These are phyloP conservation scores for Suillus tomentosus DNA, from an alignment of 768 basidiomycete genomes.

Conservation along the genomic window DNA sequence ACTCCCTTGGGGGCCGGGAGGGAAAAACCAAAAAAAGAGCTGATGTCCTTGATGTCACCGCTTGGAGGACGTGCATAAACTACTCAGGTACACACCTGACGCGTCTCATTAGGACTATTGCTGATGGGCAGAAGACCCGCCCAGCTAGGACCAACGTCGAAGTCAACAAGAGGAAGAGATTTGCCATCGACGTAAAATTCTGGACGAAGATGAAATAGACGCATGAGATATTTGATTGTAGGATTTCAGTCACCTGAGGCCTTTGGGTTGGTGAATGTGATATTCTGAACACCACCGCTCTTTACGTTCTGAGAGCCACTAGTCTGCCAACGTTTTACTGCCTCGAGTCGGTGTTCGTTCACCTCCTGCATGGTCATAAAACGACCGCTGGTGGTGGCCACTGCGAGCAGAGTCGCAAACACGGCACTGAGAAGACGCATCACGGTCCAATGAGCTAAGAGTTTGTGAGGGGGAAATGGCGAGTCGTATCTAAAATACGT, in stretches of 20 bases:
- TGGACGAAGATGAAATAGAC: slow-evolving; percentile 26
- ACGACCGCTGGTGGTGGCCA: neutral
- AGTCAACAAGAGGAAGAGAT: slow-evolving; percentile 65
- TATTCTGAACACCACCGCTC: slow-evolving; percentile 22
- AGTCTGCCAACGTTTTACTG: slow-evolving; percentile 33
- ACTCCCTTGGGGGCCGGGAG: slow-evolving; percentile 69
- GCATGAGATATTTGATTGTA: neutral
- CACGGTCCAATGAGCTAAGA: neutral
- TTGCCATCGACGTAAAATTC: slow-evolving; percentile 76
- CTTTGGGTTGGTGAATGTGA: neutral
- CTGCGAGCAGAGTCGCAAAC: neutral
- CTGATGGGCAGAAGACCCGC: slow-evolving; percentile 77
- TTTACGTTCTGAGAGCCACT: slow-evolving; percentile 10
- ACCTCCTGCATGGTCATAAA: slow-evolving; percentile 42
- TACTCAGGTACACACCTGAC: slow-evolving; percentile 46
- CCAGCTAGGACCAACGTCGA: slow-evolving; percentile 75
- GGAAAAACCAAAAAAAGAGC: slow-evolving; percentile 88
- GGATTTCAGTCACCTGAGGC: neutral
- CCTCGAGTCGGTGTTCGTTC: slow-evolving; percentile 40
- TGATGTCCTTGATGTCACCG: neutral
- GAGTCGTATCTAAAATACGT: neutral
- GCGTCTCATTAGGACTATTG: slow-evolving; percentile 56
- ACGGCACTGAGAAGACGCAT: neutral
- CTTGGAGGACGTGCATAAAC: neutral
- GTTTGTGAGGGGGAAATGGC: neutral